Base-by-base conservation (phyloP, 495 filamentous ascomycete species). In the Penicillium dipodomyicola region DNA sequence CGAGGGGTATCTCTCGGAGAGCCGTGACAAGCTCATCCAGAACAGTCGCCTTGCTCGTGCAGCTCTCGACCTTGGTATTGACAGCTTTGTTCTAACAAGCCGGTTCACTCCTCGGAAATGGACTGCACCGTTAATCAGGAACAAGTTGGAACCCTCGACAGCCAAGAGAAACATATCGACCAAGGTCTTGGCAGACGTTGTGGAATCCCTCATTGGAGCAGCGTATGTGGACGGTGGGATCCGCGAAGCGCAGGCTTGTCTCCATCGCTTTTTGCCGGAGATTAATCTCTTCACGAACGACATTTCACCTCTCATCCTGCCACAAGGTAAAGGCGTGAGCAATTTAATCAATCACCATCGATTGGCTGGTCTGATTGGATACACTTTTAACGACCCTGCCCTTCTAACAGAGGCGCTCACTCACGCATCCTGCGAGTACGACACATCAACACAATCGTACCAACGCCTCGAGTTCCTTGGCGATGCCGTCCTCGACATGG, bases 391-490 rank as follows among this genome's bases (percentile, higher is more conserved):
- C 0, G 85, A 91, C 58, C 82, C 84, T 52, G 62, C 78, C 11
- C 77, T 96, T 2, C 76, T 96, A n/a, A 63, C 88, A 17, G 92
- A 97, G 73, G 90, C 92, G 3, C 76, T 96, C 30, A 97, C 92
- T 0, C 94, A 97, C 65, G 75, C 86, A 0, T 96, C 91, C 3
- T 90, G 80, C 61, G 74, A 71, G 35, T 69, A 74, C 41, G 75
- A 82, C 51, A 64, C 69, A n/a, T 66, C 68, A 8, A 72, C 72
- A 1, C 75, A 82, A 33, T 92, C 87, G 7, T 90, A 95, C 67
- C 88, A 97, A 60, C 85, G 92, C 0, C 80, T 97, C 14, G 94
- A 98, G 67, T 97, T 91, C 68, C 78, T 97, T 1, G 94, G 94
- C 8, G 94, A 98, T 64, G 81, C 91, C 0, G 73, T 96, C 11